phyloP scores from a whole-genome alignment of 129 eudicot genomes.

The Tanacetum coccineum region DNA sequence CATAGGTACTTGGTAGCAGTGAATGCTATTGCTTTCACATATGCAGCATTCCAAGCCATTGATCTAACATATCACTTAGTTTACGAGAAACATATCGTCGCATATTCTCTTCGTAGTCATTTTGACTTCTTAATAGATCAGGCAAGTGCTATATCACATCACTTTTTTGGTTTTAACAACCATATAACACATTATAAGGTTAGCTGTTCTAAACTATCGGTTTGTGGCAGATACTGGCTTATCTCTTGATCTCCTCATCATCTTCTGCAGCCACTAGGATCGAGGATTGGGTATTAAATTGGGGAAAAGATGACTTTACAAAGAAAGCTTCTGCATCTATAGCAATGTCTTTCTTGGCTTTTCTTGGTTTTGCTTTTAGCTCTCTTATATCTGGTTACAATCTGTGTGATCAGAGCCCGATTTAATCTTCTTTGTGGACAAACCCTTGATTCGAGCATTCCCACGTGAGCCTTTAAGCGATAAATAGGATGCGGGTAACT shows the following conservation, averaged over 20 bases:
- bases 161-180: neutral
- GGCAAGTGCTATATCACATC: slow-evolving; percentile 48
- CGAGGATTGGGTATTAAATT: slow-evolving; percentile 78
- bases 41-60: slow-evolving; percentile 68
- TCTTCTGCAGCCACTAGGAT: slow-evolving; percentile 83
- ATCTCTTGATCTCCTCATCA: slow-evolving; percentile 82
- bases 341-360: slow-evolving; percentile 74
- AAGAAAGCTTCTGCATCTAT: slow-evolving; percentile 75
- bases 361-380: slow-evolving; percentile 66
- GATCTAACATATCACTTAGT: slow-evolving; percentile 50
- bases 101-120: slow-evolving; percentile 51
- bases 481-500: neutral
- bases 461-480: neutral
- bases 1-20: slow-evolving; percentile 67
- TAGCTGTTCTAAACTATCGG: neutral
- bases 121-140: slow-evolving; percentile 81
- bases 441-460: too few relatives aligned
- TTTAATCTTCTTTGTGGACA: slow-evolving; percentile 25
- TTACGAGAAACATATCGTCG: slow-evolving; percentile 40
- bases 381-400: slow-evolving; percentile 82
- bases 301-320: slow-evolving; percentile 90
- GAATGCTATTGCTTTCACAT: slow-evolving; percentile 53
- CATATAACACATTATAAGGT: neutral
- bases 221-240: slow-evolving; percentile 66
- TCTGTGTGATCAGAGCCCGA: slow-evolving; percentile 51